Evolutionary conservation across 352 stramenopile species (phyloP).

Genomic region (Pythium aquatile): DNA sequence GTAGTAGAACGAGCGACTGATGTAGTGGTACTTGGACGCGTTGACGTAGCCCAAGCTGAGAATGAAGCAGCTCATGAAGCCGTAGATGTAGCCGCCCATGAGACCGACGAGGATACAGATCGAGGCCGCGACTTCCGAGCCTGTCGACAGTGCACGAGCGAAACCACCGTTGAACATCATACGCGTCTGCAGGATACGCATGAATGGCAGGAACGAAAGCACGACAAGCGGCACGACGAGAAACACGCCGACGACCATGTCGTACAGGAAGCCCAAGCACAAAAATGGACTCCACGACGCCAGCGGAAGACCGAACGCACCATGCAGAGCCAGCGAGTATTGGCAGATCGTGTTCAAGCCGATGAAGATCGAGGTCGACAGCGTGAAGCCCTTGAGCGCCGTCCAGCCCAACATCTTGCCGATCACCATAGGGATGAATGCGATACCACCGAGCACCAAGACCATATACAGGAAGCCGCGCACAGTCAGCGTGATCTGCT

Average conservation of each 20-base stretch:
- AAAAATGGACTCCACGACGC: constrained; percentile 70
- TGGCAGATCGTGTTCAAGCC: constrained; percentile 74
- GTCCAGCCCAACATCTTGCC: constrained; percentile 58
- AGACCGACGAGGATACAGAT: constrained; percentile 76
- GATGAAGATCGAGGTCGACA: constrained; percentile 65
- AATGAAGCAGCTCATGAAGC: constrained; percentile 72
- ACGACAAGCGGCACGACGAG: constrained; percentile 73
- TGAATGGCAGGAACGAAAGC: constrained; percentile 79
- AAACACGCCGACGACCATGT: constrained; percentile 81
- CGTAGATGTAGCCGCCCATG: constrained; percentile 72
- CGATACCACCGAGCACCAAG: constrained; percentile 54
- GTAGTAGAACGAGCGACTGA: constrained; percentile 76
- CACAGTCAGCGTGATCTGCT: constrained; percentile 50
- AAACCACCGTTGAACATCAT: constrained; percentile 90
- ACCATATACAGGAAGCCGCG: constrained; percentile 79
- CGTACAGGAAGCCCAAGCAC: constrained; percentile 80
- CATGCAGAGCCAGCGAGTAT: constrained; percentile 68
- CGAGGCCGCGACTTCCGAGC: constrained; percentile 79
- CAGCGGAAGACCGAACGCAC: constrained; percentile 55
- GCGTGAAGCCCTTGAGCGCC: constrained; percentile 60
- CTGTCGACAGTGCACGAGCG: constrained; percentile 69
- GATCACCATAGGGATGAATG: constrained; percentile 53
- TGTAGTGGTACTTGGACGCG: constrained; percentile 59
- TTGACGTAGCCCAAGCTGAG: constrained; percentile 77
- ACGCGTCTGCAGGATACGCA: constrained; percentile 82